phyloP scores from a whole-genome alignment of 192 early-diverging fungal species.

The Allomyces javanicus region DNA sequence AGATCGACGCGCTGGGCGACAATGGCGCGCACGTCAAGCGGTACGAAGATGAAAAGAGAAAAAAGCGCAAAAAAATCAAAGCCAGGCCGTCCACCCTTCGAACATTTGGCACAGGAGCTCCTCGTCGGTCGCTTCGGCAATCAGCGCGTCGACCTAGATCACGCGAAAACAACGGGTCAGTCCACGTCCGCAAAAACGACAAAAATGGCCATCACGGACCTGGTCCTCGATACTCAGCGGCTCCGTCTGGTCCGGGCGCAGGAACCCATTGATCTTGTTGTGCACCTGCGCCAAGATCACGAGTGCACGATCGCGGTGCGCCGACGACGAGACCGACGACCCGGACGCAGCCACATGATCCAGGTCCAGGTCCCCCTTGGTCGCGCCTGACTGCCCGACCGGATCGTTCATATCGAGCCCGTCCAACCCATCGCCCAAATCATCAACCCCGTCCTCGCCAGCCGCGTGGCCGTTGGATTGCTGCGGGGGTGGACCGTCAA shows the following conservation, averaged over 20 bases:
- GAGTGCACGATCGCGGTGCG: background rate
- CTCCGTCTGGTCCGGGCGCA: background rate
- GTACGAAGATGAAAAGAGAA: background rate
- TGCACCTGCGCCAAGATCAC: background rate
- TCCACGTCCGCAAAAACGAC: background rate
- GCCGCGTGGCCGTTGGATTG: too few species aligned
- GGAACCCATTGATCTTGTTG: background rate
- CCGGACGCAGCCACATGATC: too few species aligned
- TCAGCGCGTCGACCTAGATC: background rate
- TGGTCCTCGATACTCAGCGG: background rate
- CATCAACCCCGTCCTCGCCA: slow-evolving; percentile 9
- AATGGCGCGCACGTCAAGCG: too few species aligned
- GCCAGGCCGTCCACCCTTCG: background rate
- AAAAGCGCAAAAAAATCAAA: background rate
- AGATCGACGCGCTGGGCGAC: too few species aligned
- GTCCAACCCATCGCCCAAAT: slow-evolving; percentile 3
- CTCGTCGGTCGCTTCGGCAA: background rate
- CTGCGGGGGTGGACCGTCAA: too few species aligned
- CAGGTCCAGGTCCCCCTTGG: too few species aligned
- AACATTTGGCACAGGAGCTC: background rate
- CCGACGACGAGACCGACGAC: background rate
- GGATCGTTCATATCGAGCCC: too few species aligned
- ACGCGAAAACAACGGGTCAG: background rate
- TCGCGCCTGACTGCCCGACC: too few species aligned
- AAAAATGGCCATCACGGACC: background rate